Conservation (phyloP, 1,139 yeast species). For the Arxiozyma telluris region DNA sequence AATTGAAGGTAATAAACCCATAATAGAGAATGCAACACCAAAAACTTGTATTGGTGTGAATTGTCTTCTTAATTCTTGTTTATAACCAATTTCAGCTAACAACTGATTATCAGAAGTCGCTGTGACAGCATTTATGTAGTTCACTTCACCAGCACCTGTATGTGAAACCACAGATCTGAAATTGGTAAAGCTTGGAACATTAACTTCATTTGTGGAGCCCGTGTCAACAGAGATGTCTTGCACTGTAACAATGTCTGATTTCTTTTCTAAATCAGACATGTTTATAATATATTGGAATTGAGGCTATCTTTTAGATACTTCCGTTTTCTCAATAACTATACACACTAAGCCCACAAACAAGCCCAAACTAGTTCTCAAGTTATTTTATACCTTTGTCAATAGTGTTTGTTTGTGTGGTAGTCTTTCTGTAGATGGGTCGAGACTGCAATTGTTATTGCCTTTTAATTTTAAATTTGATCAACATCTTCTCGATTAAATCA, state of each 20-base stretch:
- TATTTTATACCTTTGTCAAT: too few species aligned
- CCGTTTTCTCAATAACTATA: too few species aligned
- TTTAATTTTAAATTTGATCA: too few species aligned
- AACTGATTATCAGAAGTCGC: conserved; percentile 37
- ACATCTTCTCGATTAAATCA: too few species aligned
- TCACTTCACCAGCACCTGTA: conserved; percentile 20
- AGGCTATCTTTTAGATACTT: too few species aligned
- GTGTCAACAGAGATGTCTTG: conserved; percentile 1
- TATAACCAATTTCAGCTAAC: conserved; percentile 46
- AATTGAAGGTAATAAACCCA: conserved; percentile 45
- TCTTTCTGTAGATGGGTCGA: too few species aligned
- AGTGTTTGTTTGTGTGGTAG: too few species aligned
- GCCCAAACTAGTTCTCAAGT: too few species aligned
- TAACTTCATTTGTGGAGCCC: not conserved
- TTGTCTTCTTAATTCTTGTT: conserved; percentile 41
- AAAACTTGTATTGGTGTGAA: conserved; percentile 43
- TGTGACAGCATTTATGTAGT: conserved; percentile 16
- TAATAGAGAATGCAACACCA: conserved; percentile 43
- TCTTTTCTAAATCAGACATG: conserved; percentile 1
- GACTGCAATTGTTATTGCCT: too few species aligned
- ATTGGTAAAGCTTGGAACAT: not conserved
- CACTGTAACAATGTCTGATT: not conserved
- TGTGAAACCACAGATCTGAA: conserved; percentile 10
- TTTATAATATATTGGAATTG: not conserved
- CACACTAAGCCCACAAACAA: too few species aligned